These are phyloP conservation scores for Penicillium digitatum DNA, from an alignment of 2,329 filamentous ascomycete species.

Conservation along the genomic window DNA sequence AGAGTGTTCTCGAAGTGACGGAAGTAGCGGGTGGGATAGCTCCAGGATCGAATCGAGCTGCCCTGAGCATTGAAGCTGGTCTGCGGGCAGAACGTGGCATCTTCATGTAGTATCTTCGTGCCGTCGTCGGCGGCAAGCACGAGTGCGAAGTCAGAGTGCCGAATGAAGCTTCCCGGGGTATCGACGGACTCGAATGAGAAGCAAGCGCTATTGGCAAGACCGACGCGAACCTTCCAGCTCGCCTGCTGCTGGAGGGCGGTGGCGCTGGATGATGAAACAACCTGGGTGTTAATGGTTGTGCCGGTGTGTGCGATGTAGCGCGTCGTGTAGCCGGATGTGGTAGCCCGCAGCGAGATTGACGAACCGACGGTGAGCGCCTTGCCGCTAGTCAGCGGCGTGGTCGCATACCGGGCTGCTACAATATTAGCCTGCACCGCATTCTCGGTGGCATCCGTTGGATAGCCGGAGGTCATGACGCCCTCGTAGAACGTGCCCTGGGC, in stretches of 20 bases:
- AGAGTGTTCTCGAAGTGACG: constrained; percentile 51
- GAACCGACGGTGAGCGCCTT: constrained; percentile 47
- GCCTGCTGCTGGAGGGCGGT: constrained; percentile 50
- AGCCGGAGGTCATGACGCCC: constrained; percentile 61
- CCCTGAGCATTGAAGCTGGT: constrained; percentile 51
- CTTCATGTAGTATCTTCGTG: constrained; percentile 55
- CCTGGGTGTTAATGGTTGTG: constrained; percentile 52
- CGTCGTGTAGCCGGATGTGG: constrained; percentile 52
- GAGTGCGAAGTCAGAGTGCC: constrained; percentile 55
- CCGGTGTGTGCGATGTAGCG: constrained; percentile 55
- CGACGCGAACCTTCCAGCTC: constrained; percentile 53
- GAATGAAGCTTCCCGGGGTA: constrained; percentile 55
- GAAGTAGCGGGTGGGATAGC: constrained; percentile 57
- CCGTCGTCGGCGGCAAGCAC: constrained; percentile 51
- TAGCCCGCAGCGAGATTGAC: constrained; percentile 53
- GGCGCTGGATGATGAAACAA: constrained; percentile 51
- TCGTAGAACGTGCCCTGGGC: constrained; percentile 64
- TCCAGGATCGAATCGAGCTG: constrained; percentile 55
- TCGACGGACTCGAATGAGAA: constrained; percentile 60
- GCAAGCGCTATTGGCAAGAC: constrained; percentile 56
- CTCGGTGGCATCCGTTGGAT: constrained; percentile 58
- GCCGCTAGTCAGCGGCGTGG: constrained; percentile 48
- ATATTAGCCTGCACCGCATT: constrained; percentile 58
- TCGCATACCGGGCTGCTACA: constrained; percentile 55
- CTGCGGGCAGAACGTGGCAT: constrained; percentile 61